Evolutionary conservation across 139 green algal genomes (phyloP).

Genomic region (Ulvella scutata): DNA sequence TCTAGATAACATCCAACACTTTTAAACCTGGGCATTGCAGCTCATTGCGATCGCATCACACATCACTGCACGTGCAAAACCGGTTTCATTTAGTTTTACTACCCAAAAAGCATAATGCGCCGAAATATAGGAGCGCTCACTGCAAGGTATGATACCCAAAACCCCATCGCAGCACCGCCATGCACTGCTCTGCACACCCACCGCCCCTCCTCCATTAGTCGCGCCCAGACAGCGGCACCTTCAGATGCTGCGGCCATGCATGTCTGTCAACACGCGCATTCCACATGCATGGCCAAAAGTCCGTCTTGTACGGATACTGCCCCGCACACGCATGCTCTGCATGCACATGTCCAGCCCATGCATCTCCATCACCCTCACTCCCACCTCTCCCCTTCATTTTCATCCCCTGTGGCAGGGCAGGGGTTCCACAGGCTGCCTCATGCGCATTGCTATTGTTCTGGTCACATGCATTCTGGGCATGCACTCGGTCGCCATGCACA

Average conservation of each 20-base stretch:
- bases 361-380: not conserved
- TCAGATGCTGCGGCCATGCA: not conserved
- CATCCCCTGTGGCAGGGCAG: slow-evolving; percentile 8
- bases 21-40: no score
- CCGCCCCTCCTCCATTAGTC: not conserved
- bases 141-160: no score
- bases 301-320: slow-evolving; percentile 15
- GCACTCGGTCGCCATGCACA: no score
- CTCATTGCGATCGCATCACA: no score
- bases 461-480: not conserved
- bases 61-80: no score
- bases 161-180: no score
- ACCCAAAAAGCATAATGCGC: no score
- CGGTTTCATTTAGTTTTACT: no score
- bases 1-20: no score
- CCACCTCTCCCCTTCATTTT: no score
- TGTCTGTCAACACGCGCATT: not conserved
- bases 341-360: not conserved
- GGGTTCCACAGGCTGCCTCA: no score
- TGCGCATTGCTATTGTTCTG: not conserved
- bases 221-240: not conserved
- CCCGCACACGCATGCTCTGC: not conserved
- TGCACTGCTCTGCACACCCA: not conserved
- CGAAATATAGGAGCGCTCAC: no score
- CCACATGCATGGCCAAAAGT: slow-evolving; percentile 29